phyloP scores from a whole-genome alignment of 139 green algal species.

The Dunaliella primolecta region DNA sequence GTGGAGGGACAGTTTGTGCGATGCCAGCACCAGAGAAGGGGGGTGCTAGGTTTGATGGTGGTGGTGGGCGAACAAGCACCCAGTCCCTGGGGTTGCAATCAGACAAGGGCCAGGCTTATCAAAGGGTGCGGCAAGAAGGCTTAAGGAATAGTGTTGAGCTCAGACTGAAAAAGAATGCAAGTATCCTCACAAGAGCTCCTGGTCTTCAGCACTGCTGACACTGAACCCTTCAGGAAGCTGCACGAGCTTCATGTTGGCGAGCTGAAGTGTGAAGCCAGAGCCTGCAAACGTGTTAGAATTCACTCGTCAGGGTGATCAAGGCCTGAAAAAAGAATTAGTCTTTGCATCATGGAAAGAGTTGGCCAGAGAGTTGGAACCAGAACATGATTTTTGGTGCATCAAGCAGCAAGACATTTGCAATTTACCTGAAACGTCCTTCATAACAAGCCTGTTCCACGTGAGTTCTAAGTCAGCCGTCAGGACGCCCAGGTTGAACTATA shows the following conservation, averaged over 20 bases:
- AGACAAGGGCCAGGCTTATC: too few species aligned
- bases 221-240: slow-evolving; percentile 19
- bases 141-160: too few species aligned
- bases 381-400: too few species aligned
- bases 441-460: slow-evolving; percentile 40
- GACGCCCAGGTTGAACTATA: not conserved
- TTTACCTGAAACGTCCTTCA: slow-evolving; percentile 30
- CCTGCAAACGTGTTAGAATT: not conserved
- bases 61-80: not conserved
- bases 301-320: too few species aligned
- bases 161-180: too few species aligned
- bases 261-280: slow-evolving; percentile 30
- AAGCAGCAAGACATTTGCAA: too few species aligned
- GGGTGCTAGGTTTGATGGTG: not conserved
- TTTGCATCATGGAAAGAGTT: too few species aligned
- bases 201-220: slow-evolving; percentile 4
- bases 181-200: not conserved
- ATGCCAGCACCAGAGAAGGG: not conserved
- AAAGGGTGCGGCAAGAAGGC: too few species aligned
- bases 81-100: too few species aligned
- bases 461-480: not conserved
- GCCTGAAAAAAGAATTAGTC: too few species aligned
- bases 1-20: not conserved
- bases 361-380: too few species aligned
- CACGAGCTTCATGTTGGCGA: slow-evolving; percentile 9